Evolutionary conservation across 148 eudicot genomes (phyloP), one percentile per base, ranked within the genome.

Genomic region (Fagopyrum esculentum): DNA sequence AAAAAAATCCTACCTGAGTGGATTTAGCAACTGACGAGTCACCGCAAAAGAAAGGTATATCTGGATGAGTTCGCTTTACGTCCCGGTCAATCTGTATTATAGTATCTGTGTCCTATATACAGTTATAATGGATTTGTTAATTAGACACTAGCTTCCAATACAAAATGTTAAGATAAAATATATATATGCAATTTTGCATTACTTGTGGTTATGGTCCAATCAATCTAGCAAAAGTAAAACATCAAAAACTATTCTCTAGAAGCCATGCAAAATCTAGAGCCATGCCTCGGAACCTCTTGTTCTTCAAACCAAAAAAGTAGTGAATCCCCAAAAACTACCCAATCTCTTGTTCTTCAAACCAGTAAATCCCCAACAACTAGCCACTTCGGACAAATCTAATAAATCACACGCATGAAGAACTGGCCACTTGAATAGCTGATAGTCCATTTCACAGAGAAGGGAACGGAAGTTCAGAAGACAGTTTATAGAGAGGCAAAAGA

Each of bases 51-150:
- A 96, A 96, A 50, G 83, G 82, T 84, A 92, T 85, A 83, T 91
- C 99, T 26, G 99, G 99, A 81, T 92, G 98, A 45, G 99, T 96
- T 78, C 99, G 96, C 85, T 85, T 89, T 73, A 96, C 99, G 87
- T 96, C 99, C 57, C 99, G 86, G 74, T 90, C 98, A 78, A 96
- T 96, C 85, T 96, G 99, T 80, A 92, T 98, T 49, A 96, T 88
- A 70, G 90, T 90, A 80, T 96, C 99, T 47, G 96, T 82, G 84
- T 92, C 99, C 99, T 96, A 78, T 71, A 50, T 77, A 78, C 46
- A 40, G 40, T 66, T 4, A 66, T 16, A 12, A 43, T 40, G 19
- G 35, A 35, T 66, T 13, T 9, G 35, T 22, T 13, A 35, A 66
- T 66, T 43, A 13, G 71, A 66, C 19, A 7, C 30, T 26, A 2